These are phyloP conservation scores for Rhamnella rubrinervis DNA, from an alignment of 331 rosid genomes.

Conservation along the genomic window DNA sequence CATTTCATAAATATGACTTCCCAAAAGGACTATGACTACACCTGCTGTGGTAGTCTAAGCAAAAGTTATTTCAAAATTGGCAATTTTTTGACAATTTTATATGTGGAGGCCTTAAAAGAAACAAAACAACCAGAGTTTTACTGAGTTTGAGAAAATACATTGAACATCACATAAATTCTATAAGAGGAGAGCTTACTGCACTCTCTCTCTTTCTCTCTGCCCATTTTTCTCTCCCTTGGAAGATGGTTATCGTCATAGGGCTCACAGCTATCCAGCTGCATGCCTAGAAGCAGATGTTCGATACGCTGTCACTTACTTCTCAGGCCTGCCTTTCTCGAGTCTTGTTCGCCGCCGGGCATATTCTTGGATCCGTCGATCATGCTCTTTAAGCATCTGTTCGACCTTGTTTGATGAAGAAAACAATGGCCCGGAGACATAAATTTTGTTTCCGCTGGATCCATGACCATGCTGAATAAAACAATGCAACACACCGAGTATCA, in stretches of 20 bases:
- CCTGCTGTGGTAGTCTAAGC: too few relatives aligned
- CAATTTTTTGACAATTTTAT: not conserved
- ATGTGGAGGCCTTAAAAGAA: too few relatives aligned
- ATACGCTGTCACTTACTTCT: constrained; percentile 11
- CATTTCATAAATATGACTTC: not conserved
- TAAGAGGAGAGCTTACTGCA: constrained; percentile 5
- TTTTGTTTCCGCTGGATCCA: constrained; percentile 51
- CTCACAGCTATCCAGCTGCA: constrained; percentile 8
- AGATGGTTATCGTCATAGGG: not conserved
- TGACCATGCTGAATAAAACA: constrained; percentile 49
- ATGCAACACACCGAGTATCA: constrained; percentile 9
- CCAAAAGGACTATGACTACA: not conserved
- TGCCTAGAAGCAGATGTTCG: constrained; percentile 15
- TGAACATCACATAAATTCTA: constrained; percentile 6
- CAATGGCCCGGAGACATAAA: constrained; percentile 77
- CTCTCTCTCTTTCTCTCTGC: constrained; percentile 3
- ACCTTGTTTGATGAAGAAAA: constrained; percentile 63
- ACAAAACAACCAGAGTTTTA: not conserved
- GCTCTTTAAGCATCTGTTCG: constrained; percentile 79
- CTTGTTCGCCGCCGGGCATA: constrained; percentile 69
- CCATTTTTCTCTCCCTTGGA: not conserved
- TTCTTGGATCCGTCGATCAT: constrained; percentile 71
- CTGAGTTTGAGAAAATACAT: constrained; percentile 1
- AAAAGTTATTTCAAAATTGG: constrained; percentile 2
- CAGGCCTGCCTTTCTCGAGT: constrained; percentile 22